These are phyloP conservation scores for Leishmania martiniquensis DNA, from an alignment of 208 protist species.

Conservation along the genomic window DNA sequence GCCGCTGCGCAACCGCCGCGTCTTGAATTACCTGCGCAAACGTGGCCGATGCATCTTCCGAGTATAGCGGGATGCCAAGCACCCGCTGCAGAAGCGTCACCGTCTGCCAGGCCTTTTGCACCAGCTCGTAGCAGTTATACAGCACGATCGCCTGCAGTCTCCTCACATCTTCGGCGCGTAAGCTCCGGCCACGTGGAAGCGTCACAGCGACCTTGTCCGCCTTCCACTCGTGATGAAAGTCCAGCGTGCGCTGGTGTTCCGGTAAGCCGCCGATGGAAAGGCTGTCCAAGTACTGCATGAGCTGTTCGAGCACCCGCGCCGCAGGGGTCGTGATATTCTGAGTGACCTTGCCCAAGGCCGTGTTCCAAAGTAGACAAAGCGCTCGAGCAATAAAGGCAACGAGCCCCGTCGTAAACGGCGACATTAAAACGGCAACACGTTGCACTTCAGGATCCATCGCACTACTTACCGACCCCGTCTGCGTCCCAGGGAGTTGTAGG, in stretches of 20 bases:
- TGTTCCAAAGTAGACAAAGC: conserved; percentile 76
- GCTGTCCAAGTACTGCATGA: conserved; percentile 36
- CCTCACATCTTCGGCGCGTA: conserved; percentile 49
- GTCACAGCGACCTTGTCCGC: conserved; percentile 41
- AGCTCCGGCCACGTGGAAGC: conserved; percentile 32
- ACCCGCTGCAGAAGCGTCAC: conserved; percentile 61
- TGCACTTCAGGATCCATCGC: conserved; percentile 16
- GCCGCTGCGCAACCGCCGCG: conserved; percentile 58
- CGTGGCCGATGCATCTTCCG: conserved; percentile 57
- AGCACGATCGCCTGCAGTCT: conserved; percentile 52
- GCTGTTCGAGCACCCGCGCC: conserved; percentile 23
- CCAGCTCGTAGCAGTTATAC: conserved; percentile 44
- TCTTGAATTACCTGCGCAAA: conserved; percentile 83
- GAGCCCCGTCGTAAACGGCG: conserved; percentile 68
- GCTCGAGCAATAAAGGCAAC: conserved; percentile 64
- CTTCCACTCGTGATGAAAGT: conserved; percentile 54
- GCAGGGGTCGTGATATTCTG: conserved; percentile 16
- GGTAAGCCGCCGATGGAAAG: conserved; percentile 29
- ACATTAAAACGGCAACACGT: conserved; percentile 68
- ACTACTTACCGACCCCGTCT: conserved; percentile 35
- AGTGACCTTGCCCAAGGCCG: conserved; percentile 39
- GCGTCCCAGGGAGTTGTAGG: conserved; percentile 55
- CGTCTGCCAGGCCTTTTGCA: conserved; percentile 61
- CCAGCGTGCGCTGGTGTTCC: conserved; percentile 30
- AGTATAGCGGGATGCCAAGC: conserved; percentile 47